phyloP scores from a whole-genome alignment of 768 basidiomycete genomes.

The Tulasnella sp. region DNA sequence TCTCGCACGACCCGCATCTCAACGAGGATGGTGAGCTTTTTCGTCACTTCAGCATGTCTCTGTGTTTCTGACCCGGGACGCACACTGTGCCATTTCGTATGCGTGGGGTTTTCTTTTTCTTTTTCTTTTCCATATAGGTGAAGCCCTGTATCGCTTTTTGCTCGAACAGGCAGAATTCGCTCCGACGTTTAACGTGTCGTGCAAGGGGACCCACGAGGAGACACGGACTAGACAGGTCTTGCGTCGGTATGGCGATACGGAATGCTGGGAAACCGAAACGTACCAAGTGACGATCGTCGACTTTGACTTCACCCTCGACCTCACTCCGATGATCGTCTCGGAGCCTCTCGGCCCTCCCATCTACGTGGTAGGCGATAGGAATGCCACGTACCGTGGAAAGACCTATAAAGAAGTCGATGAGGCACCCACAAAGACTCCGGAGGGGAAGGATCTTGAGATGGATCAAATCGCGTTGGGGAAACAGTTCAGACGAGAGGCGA shows the following conservation, averaged over 20 bases:
- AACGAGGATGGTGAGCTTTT: slow-evolving; percentile 45
- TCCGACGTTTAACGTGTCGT: slow-evolving; percentile 39
- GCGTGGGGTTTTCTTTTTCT: no score
- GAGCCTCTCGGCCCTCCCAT: slow-evolving; percentile 30
- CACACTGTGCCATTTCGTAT: slow-evolving; percentile 3
- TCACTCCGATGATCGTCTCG: slow-evolving; percentile 32
- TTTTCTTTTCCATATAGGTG: slow-evolving; percentile 36
- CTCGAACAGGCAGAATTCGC: slow-evolving; percentile 40
- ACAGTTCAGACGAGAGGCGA: slow-evolving; percentile 30
- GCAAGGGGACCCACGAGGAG: slow-evolving; percentile 47
- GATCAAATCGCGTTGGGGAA: slow-evolving; percentile 27
- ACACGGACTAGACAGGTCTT: slow-evolving; percentile 38
- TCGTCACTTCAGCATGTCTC: not conserved
- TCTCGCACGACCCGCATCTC: slow-evolving; percentile 61
- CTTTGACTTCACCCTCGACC: slow-evolving; percentile 57
- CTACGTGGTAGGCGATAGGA: slow-evolving; percentile 52
- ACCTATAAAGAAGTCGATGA: slow-evolving; percentile 48
- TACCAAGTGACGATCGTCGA: slow-evolving; percentile 51
- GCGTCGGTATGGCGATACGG: not conserved
- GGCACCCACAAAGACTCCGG: slow-evolving; percentile 21
- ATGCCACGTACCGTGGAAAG: slow-evolving; percentile 52
- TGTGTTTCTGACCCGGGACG: slow-evolving; percentile 5
- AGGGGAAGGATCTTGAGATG: slow-evolving; percentile 27
- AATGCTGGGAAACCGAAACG: slow-evolving; percentile 29
- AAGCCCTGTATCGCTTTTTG: slow-evolving; percentile 63